Evolutionary conservation across 768 basidiomycete species (phyloP), one percentile per base, ranked within the genome.

Genomic region (Mycena crocata): DNA sequence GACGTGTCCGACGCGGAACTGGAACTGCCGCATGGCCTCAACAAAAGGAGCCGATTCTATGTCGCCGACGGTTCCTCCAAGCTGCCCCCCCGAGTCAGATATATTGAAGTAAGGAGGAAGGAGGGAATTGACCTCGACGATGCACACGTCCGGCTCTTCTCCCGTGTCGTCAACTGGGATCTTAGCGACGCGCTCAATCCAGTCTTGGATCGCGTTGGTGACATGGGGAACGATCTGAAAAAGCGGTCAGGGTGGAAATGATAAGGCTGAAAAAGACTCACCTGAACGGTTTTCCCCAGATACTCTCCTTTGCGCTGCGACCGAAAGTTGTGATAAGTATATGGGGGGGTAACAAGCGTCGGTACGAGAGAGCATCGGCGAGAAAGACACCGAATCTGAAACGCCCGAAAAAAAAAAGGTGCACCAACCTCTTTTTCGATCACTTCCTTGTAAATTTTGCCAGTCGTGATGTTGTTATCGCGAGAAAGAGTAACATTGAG

Each of bases 21-120:
- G 97, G 86, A 99, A 99, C 78, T 99, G 97, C n/a, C 97, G 90
- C 93, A 99, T 96, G 0, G 97, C 97, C 78, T 99, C 97, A 49
- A 99, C 86, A 78, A 99, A 99, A 3, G 97, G 97, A 4, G 96
- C 96, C 8, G 95, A 98, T 74, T 99, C 97, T 76, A 99, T 99
- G 74, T 99, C 97, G 48, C 97, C 97, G 19, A 99, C 97, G 0
- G 97, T 99, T 24, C 97, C 97, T 61, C 97, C 97, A 67, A 99
- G 92, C 95, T 96, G 67, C n/a, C 60, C 19, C n/a, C n/a, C n/a
- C 35, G 24, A 58, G 35, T 42, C 21, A 57, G 46, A 40, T 30
- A 54, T 31, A 21, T 51, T 15, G 32, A 17, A 28, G 40, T n/a
- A n/a, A 57, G 5, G 26, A 49, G 19, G 31, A 44, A 48, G 44